Evolutionary conservation across 169 alveolate genomes (phyloP).

Genomic region (Cryptosporidium sp.): DNA sequence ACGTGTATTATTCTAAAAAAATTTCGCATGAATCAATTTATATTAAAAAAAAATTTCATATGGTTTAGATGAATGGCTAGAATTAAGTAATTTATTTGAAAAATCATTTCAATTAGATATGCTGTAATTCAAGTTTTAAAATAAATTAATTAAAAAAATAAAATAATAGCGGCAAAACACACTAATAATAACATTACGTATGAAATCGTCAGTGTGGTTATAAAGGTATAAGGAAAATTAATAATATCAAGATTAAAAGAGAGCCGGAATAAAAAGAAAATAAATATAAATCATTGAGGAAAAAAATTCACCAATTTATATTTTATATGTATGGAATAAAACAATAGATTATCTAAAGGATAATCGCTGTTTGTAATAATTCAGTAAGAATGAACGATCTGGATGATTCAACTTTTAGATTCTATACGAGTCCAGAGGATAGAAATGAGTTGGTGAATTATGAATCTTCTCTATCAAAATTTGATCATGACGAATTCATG

Average conservation of each 20-base stretch:
- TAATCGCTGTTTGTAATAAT: neutral
- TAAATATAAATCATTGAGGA: neutral
- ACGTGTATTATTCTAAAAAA: neutral
- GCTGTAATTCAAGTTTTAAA: neutral
- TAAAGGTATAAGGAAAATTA: slow-evolving; percentile 2
- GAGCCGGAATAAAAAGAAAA: neutral
- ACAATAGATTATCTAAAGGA: neutral
- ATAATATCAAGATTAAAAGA: neutral
- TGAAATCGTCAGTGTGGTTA: slow-evolving; percentile 66
- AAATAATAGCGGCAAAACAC: slow-evolving; percentile 63
- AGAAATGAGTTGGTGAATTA: slow-evolving; percentile 34
- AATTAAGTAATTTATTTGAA: neutral
- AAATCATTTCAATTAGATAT: neutral
- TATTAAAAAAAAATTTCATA: too few species aligned
- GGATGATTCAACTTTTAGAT: slow-evolving; percentile 68
- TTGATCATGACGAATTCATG: slow-evolving; percentile 53
- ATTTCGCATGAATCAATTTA: too few species aligned
- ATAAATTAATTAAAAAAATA: neutral
- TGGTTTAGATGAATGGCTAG: neutral
- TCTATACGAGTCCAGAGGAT: slow-evolving; percentile 65
- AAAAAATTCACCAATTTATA: neutral
- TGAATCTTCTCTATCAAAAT: slow-evolving; percentile 15
- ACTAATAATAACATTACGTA: slow-evolving; percentile 39
- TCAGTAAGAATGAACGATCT: slow-evolving; percentile 53
- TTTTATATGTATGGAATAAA: neutral